Conservation (phyloP, 2,329 filamentous ascomycete genomes). For the Fusarium temperatum region DNA sequence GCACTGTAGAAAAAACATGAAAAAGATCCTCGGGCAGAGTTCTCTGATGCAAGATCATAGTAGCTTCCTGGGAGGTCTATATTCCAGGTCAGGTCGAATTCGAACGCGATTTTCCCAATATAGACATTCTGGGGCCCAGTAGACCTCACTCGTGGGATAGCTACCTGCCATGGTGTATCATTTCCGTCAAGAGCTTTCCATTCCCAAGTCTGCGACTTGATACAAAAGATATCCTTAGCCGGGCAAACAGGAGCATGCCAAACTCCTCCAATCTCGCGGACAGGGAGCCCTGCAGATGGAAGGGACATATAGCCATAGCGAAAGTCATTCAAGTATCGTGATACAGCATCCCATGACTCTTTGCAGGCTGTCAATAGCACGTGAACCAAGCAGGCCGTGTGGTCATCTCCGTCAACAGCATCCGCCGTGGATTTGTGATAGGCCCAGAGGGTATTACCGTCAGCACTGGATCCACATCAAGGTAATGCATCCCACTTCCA, state of each 20-base stretch:
- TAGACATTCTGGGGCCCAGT: too few relatives aligned
- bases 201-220: too few relatives aligned
- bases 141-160: too few relatives aligned
- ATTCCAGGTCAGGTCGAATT: too few relatives aligned
- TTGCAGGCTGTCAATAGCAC: not conserved
- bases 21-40: too few relatives aligned
- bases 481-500: fast-evolving
- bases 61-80: too few relatives aligned
- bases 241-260: not conserved
- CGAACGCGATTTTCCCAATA: too few relatives aligned
- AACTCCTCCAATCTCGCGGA: not conserved
- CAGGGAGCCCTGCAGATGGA: not conserved
- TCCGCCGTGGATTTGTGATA: not conserved
- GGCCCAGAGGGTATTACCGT: not conserved
- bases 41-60: too few relatives aligned
- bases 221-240: not conserved
- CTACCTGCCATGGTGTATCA: too few relatives aligned
- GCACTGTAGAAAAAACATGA: too few relatives aligned
- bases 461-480: not conserved
- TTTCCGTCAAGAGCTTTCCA: too few relatives aligned
- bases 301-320: fast-evolving
- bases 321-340: not conserved
- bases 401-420: not conserved
- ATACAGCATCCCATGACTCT: not conserved
- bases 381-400: not conserved